Evolutionary conservation across 2,329 filamentous ascomycete genomes (phyloP).

Genomic region (Fusarium temperatum): DNA sequence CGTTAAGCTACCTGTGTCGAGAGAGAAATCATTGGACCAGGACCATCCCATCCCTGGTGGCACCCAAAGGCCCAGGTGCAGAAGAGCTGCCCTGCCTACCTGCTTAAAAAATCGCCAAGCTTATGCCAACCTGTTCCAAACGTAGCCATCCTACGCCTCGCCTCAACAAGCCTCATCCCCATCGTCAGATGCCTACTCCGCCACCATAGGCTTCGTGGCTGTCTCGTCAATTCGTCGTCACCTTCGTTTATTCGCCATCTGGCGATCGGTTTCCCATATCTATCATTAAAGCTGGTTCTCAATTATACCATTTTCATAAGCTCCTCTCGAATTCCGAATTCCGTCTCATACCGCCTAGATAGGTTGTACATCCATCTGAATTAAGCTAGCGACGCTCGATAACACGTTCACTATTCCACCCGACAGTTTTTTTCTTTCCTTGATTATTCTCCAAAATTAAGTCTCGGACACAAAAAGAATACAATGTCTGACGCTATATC

Average conservation of each 20-base stretch:
- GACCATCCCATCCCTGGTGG: conserved; percentile 30
- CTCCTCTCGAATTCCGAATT: not conserved
- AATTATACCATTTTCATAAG: conserved; percentile 7
- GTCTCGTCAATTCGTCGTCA: conserved; percentile 38
- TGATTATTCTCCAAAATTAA: conserved; percentile 2
- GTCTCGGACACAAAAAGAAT: not conserved
- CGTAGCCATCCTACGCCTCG: conserved; percentile 21
- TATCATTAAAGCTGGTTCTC: conserved; percentile 16
- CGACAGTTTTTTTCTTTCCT: conserved; percentile 13
- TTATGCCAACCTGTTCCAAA: conserved; percentile 19
- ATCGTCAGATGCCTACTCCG: conserved; percentile 44
- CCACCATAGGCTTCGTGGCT: conserved; percentile 43
- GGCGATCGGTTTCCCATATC: conserved; percentile 8
- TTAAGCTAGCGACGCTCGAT: conserved; percentile 18
- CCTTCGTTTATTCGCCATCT: conserved; percentile 30
- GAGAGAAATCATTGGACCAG: conserved; percentile 28
- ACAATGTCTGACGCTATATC: conserved; percentile 64
- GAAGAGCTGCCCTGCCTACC: conserved; percentile 35
- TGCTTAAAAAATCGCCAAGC: conserved; percentile 23
- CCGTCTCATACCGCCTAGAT: not conserved
- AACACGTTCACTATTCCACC: conserved; percentile 33
- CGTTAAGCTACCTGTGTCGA: conserved; percentile 16
- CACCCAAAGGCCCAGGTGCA: conserved; percentile 28
- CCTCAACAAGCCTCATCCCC: conserved; percentile 43
- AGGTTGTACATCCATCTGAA: not conserved